A percentile compares a stretch with the other conserved stretches of the same genome.
Conservation (phyloP, 352 stramenopile species). For the Phytophthora tubulina region DNA sequence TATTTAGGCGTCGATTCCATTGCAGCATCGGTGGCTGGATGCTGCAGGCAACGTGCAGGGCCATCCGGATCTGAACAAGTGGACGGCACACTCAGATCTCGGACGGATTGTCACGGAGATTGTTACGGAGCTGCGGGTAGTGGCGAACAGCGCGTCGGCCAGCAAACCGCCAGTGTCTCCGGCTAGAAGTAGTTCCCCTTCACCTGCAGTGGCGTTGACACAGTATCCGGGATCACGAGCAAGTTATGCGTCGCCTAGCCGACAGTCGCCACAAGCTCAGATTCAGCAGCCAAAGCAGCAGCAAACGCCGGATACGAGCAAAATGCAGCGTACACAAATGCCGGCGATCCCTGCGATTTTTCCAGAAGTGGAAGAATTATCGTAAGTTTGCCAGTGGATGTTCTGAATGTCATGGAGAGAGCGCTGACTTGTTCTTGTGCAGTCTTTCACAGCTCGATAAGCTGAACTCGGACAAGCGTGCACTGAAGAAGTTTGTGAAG, state of each 20-base stretch:
- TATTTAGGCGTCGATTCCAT: slow-evolving; percentile 64
- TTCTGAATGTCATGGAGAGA: background rate
- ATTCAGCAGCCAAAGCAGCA: slow-evolving; percentile 46
- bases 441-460: slow-evolving; percentile 71
- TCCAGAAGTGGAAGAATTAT: slow-evolving; percentile 79
- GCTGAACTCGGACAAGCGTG: slow-evolving; percentile 64
- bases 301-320: slow-evolving; percentile 41
- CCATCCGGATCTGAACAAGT: slow-evolving; percentile 80
- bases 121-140: slow-evolving; percentile 58
- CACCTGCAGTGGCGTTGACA: slow-evolving; percentile 28
- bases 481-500: slow-evolving; percentile 71
- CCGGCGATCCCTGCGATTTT: slow-evolving; percentile 79
- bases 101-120: slow-evolving; percentile 85
- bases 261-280: slow-evolving; percentile 44
- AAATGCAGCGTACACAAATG: slow-evolving; percentile 77
- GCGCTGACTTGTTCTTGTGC: slow-evolving; percentile 13
- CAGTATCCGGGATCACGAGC: slow-evolving; percentile 34
- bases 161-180: slow-evolving; percentile 39
- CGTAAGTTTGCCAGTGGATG: slow-evolving; percentile 50
- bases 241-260: slow-evolving; percentile 43
- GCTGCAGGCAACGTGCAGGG: slow-evolving; percentile 71
- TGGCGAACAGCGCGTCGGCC: slow-evolving; percentile 20
- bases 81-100: slow-evolving; percentile 86
- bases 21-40: slow-evolving; percentile 85
- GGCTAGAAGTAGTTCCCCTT: slow-evolving; percentile 28